These are phyloP conservation scores for Neurospora intermedia DNA, from an alignment of 495 filamentous ascomycete genomes.

Conservation along the genomic window DNA sequence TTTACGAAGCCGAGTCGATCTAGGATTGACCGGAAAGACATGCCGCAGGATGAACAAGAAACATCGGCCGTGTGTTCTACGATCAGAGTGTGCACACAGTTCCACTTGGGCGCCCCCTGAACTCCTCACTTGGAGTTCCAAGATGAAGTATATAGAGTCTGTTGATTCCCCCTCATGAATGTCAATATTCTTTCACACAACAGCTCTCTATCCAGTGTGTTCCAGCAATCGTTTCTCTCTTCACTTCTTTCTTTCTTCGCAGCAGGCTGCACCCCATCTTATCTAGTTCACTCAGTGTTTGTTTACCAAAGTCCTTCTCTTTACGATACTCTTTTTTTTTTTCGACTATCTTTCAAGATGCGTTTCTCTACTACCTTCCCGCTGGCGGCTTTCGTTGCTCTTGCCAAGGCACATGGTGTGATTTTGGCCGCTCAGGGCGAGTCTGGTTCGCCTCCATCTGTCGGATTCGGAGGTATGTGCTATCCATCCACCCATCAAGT, in stretches of 20 bases:
- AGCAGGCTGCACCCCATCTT: not conserved
- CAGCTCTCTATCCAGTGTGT: not conserved
- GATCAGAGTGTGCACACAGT: not conserved
- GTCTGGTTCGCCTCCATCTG: conserved; percentile 26
- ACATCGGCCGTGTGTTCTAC: not conserved
- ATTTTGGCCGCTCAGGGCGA: conserved; percentile 32
- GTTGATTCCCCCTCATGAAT: not conserved
- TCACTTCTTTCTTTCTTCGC: not conserved
- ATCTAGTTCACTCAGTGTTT: not conserved
- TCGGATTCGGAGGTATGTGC: conserved; percentile 30
- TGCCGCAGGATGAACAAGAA: not conserved
- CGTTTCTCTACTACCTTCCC: conserved; percentile 22
- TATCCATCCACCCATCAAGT: not conserved
- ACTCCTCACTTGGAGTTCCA: not conserved
- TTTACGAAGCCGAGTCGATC: not conserved
- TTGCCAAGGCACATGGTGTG: conserved; percentile 31
- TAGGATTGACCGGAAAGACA: not conserved
- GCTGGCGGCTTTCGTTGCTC: conserved; percentile 25
- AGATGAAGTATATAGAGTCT: not conserved
- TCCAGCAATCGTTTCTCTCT: not conserved
- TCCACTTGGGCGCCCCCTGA: not conserved
- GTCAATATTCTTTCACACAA: not conserved
- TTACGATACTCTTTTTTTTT: not conserved
- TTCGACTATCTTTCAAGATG: conserved; percentile 15
- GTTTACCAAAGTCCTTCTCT: not conserved